phyloP scores from a whole-genome alignment of 2,329 filamentous ascomycete genomes.

The Coniochaeta hoffmannii region DNA sequence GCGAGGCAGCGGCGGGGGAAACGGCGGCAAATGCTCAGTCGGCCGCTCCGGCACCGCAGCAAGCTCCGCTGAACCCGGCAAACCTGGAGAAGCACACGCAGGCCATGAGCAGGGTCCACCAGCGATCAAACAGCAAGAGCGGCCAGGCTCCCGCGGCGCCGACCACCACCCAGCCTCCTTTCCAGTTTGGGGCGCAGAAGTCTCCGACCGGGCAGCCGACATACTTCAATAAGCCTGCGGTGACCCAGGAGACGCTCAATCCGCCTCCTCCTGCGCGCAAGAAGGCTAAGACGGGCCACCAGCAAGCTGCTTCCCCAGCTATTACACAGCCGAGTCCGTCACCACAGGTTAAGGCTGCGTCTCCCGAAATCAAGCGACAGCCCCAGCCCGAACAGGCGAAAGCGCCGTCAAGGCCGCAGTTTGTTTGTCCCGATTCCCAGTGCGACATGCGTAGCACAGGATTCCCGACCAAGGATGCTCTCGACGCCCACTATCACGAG shows the following conservation, averaged over 20 bases:
- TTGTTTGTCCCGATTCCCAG: slow-evolving; percentile 44
- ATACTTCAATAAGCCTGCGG: slow-evolving; percentile 42
- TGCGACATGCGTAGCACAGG: slow-evolving; percentile 44
- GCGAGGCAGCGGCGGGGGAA: slow-evolving; percentile 16
- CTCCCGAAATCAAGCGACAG: slow-evolving; percentile 36
- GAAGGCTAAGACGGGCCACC: slow-evolving; percentile 40
- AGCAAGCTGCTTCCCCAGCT: slow-evolving; percentile 27
- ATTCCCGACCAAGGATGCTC: slow-evolving; percentile 47
- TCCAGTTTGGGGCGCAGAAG: slow-evolving; percentile 40
- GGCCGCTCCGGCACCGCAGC: slow-evolving; percentile 14
- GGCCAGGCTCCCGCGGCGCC: slow-evolving; percentile 48
- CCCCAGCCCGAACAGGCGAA: slow-evolving; percentile 21
- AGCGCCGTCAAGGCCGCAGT: slow-evolving; percentile 30
- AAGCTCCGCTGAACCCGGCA: slow-evolving; percentile 30
- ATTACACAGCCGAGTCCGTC: slow-evolving; percentile 33
- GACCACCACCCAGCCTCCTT: slow-evolving; percentile 49
- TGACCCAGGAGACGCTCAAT: slow-evolving; percentile 46
- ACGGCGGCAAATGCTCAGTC: slow-evolving; percentile 17
- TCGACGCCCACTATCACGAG: slow-evolving; percentile 46
- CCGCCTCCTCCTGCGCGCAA: slow-evolving; percentile 44
- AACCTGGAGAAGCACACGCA: slow-evolving; percentile 46
- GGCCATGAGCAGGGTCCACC: slow-evolving; percentile 37
- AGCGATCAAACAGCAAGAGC: slow-evolving; percentile 35
- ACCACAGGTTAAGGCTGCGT: slow-evolving; percentile 40
- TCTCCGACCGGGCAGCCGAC: slow-evolving; percentile 54